phyloP scores from a whole-genome alignment of 306 rosid species.

The Glycine latifolia region DNA sequence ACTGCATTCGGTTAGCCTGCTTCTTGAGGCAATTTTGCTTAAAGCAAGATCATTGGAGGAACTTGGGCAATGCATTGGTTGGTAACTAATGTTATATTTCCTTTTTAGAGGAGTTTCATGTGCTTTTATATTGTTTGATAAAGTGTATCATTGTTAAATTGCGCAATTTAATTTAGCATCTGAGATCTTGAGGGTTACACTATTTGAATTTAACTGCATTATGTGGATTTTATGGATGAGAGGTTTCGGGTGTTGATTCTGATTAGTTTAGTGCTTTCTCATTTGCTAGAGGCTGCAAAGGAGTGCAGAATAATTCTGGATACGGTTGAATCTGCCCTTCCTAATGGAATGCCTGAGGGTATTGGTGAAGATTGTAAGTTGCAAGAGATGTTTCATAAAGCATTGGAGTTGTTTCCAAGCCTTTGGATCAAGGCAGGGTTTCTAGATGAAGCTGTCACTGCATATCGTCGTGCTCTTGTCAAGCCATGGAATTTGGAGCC shows the following conservation, averaged over 20 bases:
- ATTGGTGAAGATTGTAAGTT: conserved; percentile 78
- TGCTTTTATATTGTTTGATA: not conserved
- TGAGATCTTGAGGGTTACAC: conserved; percentile 5
- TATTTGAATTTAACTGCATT: not conserved
- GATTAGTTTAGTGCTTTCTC: conserved; percentile 40
- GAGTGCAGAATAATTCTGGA: conserved; percentile 83
- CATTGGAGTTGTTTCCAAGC: conserved; percentile 76
- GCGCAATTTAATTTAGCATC: conserved; percentile 14
- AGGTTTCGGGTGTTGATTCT: conserved; percentile 1
- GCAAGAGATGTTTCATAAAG: conserved; percentile 79
- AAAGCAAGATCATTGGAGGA: conserved; percentile 83
- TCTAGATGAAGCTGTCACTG: conserved; percentile 77
- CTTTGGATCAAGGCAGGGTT: conserved; percentile 76
- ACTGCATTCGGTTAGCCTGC: conserved; percentile 85
- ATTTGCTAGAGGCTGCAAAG: conserved; percentile 74
- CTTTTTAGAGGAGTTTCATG: conserved; percentile 8
- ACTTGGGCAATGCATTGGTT: conserved; percentile 68
- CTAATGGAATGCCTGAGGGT: conserved; percentile 72
- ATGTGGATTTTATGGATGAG: conserved; percentile 12
- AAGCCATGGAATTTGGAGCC: conserved; percentile 86
- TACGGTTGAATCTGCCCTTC: conserved; percentile 73
- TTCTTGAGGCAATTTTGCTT: conserved; percentile 81
- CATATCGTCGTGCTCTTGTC: conserved; percentile 71
- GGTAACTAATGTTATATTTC: conserved; percentile 49
- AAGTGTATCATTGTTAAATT: not conserved